Evolutionary conservation across 1,139 yeast species (phyloP), one percentile per base, ranked within the genome.

Genomic region (Yamadazyma mexicana): DNA sequence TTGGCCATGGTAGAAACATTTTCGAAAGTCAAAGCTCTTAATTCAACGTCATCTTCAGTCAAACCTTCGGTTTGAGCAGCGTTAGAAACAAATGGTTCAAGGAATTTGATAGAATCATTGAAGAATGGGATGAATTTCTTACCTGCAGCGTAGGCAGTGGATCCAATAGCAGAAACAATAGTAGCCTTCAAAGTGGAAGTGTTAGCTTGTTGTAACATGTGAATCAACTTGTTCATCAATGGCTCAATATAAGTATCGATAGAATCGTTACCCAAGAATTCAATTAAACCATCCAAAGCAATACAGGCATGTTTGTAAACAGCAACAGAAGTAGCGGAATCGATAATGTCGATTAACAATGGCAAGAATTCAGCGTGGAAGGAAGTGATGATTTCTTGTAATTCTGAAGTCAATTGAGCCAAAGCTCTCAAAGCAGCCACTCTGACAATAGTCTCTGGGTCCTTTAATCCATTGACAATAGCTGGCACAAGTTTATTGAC

Each of bases 131-230:
- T 71, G 66, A 87, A 92, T 31, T 85, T 77, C 55, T 83, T 83
- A 63, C 97, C 96, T 38, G 96, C 82, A 40, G 98, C 95, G 56
- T 84, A 89, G 30, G 98, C 98, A 46, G 96, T 88, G 29, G 98
- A 89, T 41, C 98, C 98, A 59, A 92, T 87, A 28, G 98, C 97
- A 41, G 96, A 87, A 43, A 92, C 96, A 56, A 92, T 87, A 39
- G 95, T 87, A 37, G 92, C 77, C 69, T 86, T 87, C 59, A 92
- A 77, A 34, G 85, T 76, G 4, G 82, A 72, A 28, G 88, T 72
- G 51, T 79, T 75, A 29, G 84, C 81, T 51, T 73, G 71, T 54
- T 79, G 83, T 55, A 92, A 78, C 85, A 92, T 83, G 45, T 77
- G 80, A 72, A 89, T 81, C 52, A 94, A 76, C 58, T 91, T 87